These are phyloP conservation scores for Colletotrichum aenigma DNA, from an alignment of 2,329 filamentous ascomycete genomes.

Conservation along the genomic window DNA sequence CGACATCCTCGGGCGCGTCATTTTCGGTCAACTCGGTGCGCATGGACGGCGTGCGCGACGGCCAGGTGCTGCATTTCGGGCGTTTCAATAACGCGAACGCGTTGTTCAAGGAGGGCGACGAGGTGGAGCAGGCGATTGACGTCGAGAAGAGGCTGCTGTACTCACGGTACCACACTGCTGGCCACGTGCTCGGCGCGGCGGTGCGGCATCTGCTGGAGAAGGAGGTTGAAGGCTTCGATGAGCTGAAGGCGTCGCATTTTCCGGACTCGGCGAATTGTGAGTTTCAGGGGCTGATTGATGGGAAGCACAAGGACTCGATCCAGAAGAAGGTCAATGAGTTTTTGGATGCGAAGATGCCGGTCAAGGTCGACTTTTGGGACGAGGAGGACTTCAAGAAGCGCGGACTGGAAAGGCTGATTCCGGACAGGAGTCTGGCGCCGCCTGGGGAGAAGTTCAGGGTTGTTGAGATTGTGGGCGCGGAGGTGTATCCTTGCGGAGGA, in stretches of 20 bases:
- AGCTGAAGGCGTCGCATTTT: constrained; percentile 75
- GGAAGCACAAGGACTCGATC: constrained; percentile 64
- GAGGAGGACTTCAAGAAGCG: constrained; percentile 62
- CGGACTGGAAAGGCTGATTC: constrained; percentile 60
- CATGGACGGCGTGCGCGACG: constrained; percentile 51
- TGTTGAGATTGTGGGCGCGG: constrained; percentile 71
- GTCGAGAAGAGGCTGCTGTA: constrained; percentile 63
- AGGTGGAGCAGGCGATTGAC: constrained; percentile 64
- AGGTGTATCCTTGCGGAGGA: constrained; percentile 76
- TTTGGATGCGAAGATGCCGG: constrained; percentile 57
- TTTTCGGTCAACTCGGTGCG: constrained; percentile 65
- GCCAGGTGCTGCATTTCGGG: constrained; percentile 70
- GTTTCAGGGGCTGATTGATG: constrained; percentile 70
- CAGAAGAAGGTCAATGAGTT: constrained; percentile 66
- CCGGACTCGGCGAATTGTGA: constrained; percentile 71
- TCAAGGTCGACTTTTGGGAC: constrained; percentile 72
- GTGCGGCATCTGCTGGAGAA: constrained; percentile 62
- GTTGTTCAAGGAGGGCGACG: constrained; percentile 44
- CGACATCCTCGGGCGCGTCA: constrained; percentile 24
- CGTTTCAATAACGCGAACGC: constrained; percentile 44
- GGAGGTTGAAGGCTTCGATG: constrained; percentile 59
- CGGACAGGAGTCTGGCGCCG: constrained; percentile 47
- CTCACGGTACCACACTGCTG: constrained; percentile 75
- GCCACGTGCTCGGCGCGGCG: constrained; percentile 73
- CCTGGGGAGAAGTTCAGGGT: constrained; percentile 66